These are phyloP conservation scores for Fusarium devonianum DNA, from an alignment of 2,329 filamentous ascomycete species.

Conservation along the genomic window DNA sequence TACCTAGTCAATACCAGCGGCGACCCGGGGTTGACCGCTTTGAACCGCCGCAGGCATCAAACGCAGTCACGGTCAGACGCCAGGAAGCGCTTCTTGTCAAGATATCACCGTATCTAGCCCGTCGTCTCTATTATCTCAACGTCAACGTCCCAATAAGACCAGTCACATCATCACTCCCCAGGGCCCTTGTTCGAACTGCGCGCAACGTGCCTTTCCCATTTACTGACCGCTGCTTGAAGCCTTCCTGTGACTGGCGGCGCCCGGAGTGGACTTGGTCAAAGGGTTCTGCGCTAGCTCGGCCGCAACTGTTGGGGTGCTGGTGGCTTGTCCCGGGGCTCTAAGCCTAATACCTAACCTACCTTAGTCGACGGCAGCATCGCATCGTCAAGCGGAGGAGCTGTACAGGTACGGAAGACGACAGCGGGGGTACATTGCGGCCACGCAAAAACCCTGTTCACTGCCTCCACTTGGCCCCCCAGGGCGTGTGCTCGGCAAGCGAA, in stretches of 20 bases:
- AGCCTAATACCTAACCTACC: no score
- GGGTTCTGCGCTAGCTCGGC: slow-evolving; percentile 34
- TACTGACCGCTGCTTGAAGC: slow-evolving; percentile 43
- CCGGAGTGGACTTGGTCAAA: slow-evolving; percentile 38
- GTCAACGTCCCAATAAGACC: slow-evolving; percentile 23
- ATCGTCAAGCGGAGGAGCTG: slow-evolving; percentile 13
- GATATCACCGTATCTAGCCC: slow-evolving; percentile 9
- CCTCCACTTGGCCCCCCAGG: slow-evolving; percentile 7
- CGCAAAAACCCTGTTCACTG: slow-evolving; percentile 13
- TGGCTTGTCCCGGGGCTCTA: slow-evolving; percentile 4
- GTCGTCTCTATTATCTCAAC: slow-evolving; percentile 31
- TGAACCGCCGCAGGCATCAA: slow-evolving; percentile 3
- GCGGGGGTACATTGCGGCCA: slow-evolving; percentile 16
- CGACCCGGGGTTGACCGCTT: slow-evolving; percentile 30
- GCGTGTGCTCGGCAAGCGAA: slow-evolving; percentile 1
- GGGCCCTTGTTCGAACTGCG: slow-evolving; percentile 28
- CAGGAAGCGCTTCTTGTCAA: slow-evolving; percentile 6
- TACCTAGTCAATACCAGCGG: slow-evolving; percentile 24
- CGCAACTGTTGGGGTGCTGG: slow-evolving; percentile 28
- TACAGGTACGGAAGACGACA: slow-evolving; percentile 29
- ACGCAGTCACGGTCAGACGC: slow-evolving; percentile 4
- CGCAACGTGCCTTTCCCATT: slow-evolving; percentile 29
- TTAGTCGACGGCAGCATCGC: no score
- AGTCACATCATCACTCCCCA: slow-evolving; percentile 19
- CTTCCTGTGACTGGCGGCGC: slow-evolving; percentile 36